A percentile compares a stretch with the other conserved stretches of the same genome.
Conservation (phyloP, 208 protist species). For the Naegleria fowleri region DNA sequence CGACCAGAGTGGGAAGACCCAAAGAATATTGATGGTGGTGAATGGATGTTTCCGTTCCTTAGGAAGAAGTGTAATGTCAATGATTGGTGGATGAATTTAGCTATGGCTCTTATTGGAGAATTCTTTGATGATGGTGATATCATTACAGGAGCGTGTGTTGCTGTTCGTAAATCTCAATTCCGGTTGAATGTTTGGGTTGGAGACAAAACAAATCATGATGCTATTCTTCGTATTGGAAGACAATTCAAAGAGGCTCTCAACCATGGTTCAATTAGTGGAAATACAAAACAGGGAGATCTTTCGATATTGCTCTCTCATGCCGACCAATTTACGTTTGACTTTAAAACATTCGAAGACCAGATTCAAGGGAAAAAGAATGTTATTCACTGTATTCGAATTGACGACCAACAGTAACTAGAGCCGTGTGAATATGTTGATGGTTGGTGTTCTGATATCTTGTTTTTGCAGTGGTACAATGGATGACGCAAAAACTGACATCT, state of each 20-base stretch:
- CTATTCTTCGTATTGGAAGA: not conserved
- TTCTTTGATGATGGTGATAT: conserved; percentile 9
- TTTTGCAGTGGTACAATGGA: too few species aligned
- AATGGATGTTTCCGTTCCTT: not conserved
- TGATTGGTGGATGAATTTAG: not conserved
- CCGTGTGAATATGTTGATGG: too few species aligned
- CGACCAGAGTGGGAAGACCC: conserved; percentile 89
- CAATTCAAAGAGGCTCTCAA: not conserved
- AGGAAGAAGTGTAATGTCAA: conserved; percentile 6
- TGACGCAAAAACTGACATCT: too few species aligned
- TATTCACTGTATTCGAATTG: not conserved
- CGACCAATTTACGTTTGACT: not conserved
- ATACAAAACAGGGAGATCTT: not conserved
- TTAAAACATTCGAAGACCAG: conserved; percentile 7
- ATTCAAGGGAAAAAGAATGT: not conserved
- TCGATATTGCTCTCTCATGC: not conserved
- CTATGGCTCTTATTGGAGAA: conserved; percentile 8
- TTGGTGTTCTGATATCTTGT: too few species aligned
- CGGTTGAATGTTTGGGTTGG: not conserved
- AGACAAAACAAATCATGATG: not conserved
- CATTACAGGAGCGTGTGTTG: not conserved
- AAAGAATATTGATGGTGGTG: conserved; percentile 70
- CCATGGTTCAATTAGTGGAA: not conserved
- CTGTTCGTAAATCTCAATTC: not conserved
- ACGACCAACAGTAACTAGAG: not conserved